These are phyloP conservation scores for Venturia asperata DNA, from an alignment of 2,329 filamentous ascomycete genomes.

Conservation along the genomic window DNA sequence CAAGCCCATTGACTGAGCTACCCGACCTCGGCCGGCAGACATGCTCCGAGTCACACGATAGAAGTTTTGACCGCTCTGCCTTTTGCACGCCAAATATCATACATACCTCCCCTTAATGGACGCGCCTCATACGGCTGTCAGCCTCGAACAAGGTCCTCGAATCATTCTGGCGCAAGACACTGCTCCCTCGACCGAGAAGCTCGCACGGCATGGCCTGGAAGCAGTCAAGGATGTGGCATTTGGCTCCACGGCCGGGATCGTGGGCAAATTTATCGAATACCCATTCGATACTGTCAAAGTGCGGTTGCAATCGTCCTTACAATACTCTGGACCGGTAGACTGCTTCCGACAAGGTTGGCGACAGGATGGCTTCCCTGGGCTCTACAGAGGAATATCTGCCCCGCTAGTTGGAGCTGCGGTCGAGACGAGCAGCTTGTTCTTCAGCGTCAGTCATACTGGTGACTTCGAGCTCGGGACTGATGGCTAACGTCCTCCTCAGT, in stretches of 20 bases:
- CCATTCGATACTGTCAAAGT: constrained; percentile 99
- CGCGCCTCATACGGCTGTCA: constrained; percentile 10
- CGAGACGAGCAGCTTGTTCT: constrained; percentile 87
- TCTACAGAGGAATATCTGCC: constrained; percentile 90
- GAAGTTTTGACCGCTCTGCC: constrained; percentile 21
- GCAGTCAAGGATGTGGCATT: constrained; percentile 69
- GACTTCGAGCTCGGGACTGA: not conserved
- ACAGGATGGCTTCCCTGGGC: constrained; percentile 67
- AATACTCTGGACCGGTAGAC: constrained; percentile 80
- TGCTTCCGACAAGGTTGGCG: constrained; percentile 84
- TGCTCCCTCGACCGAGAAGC: constrained; percentile 10
- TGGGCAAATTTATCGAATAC: constrained; percentile 95
- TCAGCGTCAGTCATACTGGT: constrained; percentile 50
- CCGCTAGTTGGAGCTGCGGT: constrained; percentile 85
- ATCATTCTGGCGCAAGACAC: constrained; percentile 4
- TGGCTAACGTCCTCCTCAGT: constrained; percentile 32
- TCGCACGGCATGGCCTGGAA: constrained; percentile 11
- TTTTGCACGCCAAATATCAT: not conserved
- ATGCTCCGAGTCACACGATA: constrained; percentile 31
- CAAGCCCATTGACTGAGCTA: not conserved
- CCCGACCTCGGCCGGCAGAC: constrained; percentile 12
- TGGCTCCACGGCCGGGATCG: constrained; percentile 83
- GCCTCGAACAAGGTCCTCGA: not conserved
- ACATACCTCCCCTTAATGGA: constrained; percentile 9
- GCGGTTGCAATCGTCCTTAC: constrained; percentile 88